phyloP scores from a whole-genome alignment of 441 rosid genomes.

The Erodium chrysanthum region DNA sequence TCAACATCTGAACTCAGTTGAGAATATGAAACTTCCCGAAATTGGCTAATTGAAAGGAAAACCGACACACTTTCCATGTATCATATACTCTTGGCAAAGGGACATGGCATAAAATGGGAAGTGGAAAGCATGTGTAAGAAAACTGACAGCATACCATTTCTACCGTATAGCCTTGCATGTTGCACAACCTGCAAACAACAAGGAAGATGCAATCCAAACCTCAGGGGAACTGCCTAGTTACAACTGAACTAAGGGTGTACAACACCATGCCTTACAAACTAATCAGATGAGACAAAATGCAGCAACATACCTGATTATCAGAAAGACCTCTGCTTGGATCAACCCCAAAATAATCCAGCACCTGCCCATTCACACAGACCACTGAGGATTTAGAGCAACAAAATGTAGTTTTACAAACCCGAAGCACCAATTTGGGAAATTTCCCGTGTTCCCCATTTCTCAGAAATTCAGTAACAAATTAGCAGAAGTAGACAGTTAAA shows the following conservation, averaged over 20 bases:
- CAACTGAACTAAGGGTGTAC: not conserved
- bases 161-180: slow-evolving; percentile 60
- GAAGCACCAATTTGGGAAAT: not conserved
- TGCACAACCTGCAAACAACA: slow-evolving; percentile 49
- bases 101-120: not conserved
- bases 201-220: slow-evolving; percentile 12
- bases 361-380: slow-evolving; percentile 34
- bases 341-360: slow-evolving; percentile 71
- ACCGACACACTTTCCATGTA: not conserved
- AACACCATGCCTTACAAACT: not conserved
- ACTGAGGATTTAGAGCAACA: slow-evolving; percentile 8
- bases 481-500: not conserved
- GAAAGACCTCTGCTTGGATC: slow-evolving; percentile 66
- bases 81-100: not conserved
- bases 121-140: not conserved
- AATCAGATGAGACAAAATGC: slow-evolving; percentile 3
- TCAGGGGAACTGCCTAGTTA: not conserved
- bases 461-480: not conserved
- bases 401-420: not conserved
- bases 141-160: slow-evolving; percentile 48
- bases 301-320: slow-evolving; percentile 66
- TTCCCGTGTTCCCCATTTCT: not conserved
- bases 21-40: not conserved
- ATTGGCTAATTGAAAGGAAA: not conserved
- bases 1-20: not conserved